Evolutionary conservation across 371 early-diverging fungal species (phyloP).

Genomic region (Neoconidiobolus thromboides): DNA sequence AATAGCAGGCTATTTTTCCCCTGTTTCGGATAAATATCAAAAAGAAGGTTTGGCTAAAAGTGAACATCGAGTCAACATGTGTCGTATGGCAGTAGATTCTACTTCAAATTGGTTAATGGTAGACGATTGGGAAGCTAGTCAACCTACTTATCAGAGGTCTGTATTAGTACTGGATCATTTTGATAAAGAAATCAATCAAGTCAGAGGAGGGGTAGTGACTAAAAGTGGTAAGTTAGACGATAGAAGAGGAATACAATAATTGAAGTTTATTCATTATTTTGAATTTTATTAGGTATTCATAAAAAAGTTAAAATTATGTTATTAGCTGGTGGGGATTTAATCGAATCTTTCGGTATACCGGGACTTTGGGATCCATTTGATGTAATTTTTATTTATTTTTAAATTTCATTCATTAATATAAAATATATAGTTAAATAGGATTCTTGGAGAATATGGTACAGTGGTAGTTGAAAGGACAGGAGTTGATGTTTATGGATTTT

Average conservation of each 20-base stretch:
- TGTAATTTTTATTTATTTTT: conserved; percentile 28
- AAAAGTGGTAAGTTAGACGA: conserved; percentile 20
- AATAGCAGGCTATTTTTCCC: conserved; percentile 89
- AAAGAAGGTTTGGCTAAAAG: conserved; percentile 79
- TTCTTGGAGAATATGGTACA: conserved; percentile 84
- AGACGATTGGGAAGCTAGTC: conserved; percentile 85
- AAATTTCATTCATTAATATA: no score
- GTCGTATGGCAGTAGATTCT: conserved; percentile 63
- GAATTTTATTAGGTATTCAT: conserved; percentile 17
- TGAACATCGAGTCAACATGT: conserved; percentile 82
- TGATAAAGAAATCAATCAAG: conserved; percentile 58
- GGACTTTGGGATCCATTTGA: conserved; percentile 81
- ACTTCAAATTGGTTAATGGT: conserved; percentile 88
- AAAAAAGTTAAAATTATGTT: conserved; percentile 66
- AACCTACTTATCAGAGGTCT: conserved; percentile 63
- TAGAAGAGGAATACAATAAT: not conserved
- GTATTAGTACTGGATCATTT: conserved; percentile 89
- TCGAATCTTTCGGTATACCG: conserved; percentile 83
- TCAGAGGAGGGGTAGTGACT: conserved; percentile 28
- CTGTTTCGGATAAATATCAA: conserved; percentile 80
- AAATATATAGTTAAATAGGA: conserved; percentile 60
- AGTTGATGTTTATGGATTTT: conserved; percentile 77
- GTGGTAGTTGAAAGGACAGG: conserved; percentile 90
- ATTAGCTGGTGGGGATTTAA: conserved; percentile 91
- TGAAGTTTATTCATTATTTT: not conserved